Base-by-base conservation (phyloP, 2,329 filamentous ascomycete species). In the Colletotrichum navitas region DNA sequence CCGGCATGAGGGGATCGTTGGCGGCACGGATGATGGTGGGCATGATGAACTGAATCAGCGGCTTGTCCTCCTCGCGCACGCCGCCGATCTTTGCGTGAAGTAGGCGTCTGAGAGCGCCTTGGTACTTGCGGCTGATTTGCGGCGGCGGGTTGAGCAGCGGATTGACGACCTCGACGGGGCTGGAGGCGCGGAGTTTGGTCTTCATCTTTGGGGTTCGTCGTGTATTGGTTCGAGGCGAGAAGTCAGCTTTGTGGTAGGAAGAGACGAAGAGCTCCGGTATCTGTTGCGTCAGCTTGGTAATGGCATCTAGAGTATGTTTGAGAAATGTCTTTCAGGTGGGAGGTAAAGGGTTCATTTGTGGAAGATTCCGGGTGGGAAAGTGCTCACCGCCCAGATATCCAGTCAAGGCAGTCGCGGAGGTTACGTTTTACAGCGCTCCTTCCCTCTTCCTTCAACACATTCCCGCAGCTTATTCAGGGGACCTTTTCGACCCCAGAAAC, bases 1-100 rank as follows among this genome's bases (percentile, higher is more conserved):
- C 43, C n/a, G 59, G 59, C 59, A 62, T 62, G 14, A 49, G 59
- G 21, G 43, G 59, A 8, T 62, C 59, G 21, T 51, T 62, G 14
- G 59, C 32, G 18, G 59, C 59, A 11, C 52, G 52, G 21, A 55
- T 55, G 52, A 55, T n/a, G 32, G 52, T 39, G 32, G 52, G 52
- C 52, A 55, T 55, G 52, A 55, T 34, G 32, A 11, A 21, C 32
- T 55, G 32, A 21, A 55, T 34, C 32, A 55, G 52, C 21, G 32
- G 52, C 52, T 55, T 55, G 32, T 55, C 52, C 32, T 5, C 52
- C 21, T 55, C 32, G 11, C 52, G 32, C 6, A 55, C 32, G 21
- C 21, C 32, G 32, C 52, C 52, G 21, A 34, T 8, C 18, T 36
- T 36, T 11, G 52, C 21, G 18, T n/a, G 6, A 5, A 55, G 32